Percentiles rank a stretch among this genome's conserved stretches.
phyloP scores from a whole-genome alignment of 2,329 filamentous ascomycete species.

The Pezicula neosporulosa region DNA sequence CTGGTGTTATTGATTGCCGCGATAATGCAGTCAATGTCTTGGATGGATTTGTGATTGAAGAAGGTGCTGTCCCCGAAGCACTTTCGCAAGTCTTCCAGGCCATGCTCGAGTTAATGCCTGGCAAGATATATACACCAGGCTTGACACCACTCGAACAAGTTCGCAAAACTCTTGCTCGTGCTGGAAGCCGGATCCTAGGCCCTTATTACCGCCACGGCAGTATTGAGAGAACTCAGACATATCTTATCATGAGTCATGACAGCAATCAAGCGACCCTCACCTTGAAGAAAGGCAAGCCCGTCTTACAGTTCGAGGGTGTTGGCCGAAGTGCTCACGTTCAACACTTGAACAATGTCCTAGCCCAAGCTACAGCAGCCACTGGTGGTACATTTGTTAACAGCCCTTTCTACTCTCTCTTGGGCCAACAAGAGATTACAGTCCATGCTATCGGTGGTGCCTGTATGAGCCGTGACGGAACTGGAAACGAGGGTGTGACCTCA shows the following conservation, averaged over 20 bases:
- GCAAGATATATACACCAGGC: too few species aligned
- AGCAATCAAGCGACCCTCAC: constrained; percentile 32
- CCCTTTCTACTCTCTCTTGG: constrained; percentile 48
- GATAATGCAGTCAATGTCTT: constrained; percentile 44
- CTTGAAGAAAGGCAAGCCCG: constrained; percentile 49
- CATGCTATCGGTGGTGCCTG: constrained; percentile 60
- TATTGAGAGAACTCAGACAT: too few species aligned
- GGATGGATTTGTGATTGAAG: constrained; percentile 59
- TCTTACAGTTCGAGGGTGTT: too few species aligned
- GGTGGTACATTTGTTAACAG: constrained; percentile 54
- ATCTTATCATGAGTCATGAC: too few species aligned
- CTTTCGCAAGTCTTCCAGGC: constrained; percentile 48
- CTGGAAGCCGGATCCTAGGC: too few species aligned
- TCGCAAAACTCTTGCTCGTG: too few species aligned
- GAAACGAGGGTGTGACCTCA: constrained; percentile 52
- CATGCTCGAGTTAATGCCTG: constrained; percentile 26
- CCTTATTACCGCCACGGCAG: too few species aligned
- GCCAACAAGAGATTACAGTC: constrained; percentile 53
- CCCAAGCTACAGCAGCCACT: constrained; percentile 47
- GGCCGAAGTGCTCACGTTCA: too few species aligned
- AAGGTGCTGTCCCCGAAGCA: constrained; percentile 53
- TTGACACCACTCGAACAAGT: too few species aligned
- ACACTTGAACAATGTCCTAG: constrained; percentile 41
- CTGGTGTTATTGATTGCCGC: constrained; percentile 54
- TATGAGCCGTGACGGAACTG: constrained; percentile 55